phyloP scores from a whole-genome alignment of 202 grass and related monocot genomes.

The Zoysia matrella region DNA sequence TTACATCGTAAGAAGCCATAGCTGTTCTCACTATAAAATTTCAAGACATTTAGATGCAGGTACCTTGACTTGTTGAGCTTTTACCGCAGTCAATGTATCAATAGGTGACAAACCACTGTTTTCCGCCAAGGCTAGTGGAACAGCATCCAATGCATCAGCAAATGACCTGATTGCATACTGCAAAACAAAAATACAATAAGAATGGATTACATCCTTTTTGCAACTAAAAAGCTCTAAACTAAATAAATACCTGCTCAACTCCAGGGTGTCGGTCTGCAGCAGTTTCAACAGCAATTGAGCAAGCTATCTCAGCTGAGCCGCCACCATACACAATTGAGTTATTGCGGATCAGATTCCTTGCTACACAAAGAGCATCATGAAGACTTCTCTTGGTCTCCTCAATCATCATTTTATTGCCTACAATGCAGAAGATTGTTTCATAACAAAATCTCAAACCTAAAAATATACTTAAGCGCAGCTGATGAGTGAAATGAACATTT shows the following conservation, averaged over 20 bases:
- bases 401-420: slow-evolving; percentile 99
- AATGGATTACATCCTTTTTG: background rate
- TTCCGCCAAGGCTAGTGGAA: slow-evolving; percentile 92
- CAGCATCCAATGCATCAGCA: slow-evolving; percentile 85
- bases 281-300: slow-evolving; percentile 87
- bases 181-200: slow-evolving; percentile 31
- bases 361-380: slow-evolving; percentile 94
- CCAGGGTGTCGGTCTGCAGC: slow-evolving; percentile 84
- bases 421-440: slow-evolving; percentile 11
- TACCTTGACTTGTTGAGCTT: slow-evolving; percentile 98
- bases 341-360: slow-evolving; percentile 90
- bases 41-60: no score
- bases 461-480: background rate
- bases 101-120: slow-evolving; percentile 94
- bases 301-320: slow-evolving; percentile 87
- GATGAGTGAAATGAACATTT: background rate
- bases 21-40: background rate
- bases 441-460: background rate
- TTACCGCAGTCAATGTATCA: slow-evolving; percentile 88
- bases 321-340: slow-evolving; percentile 97
- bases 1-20: background rate
- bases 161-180: slow-evolving; percentile 99
- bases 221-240: background rate
- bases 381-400: slow-evolving; percentile 96
- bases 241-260: slow-evolving; percentile 80